These are phyloP conservation scores for Suhomyces bolitotheri DNA, from an alignment of 1,139 yeast genomes.

Conservation along the genomic window DNA sequence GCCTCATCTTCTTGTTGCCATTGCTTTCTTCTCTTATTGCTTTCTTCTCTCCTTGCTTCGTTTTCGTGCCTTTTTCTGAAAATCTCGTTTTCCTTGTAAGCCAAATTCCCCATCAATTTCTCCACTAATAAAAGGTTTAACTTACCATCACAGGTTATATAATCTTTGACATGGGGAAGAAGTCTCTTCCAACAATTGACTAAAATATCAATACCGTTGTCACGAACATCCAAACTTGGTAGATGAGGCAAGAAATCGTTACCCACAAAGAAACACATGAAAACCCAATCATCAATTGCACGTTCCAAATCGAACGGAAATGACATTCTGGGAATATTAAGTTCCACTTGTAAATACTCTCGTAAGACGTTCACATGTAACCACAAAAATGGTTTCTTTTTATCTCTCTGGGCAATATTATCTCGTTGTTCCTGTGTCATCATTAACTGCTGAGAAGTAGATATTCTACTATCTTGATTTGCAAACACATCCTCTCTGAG, in stretches of 20 bases:
- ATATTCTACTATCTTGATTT: slow-evolving; percentile 50
- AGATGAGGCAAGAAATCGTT: slow-evolving; percentile 97
- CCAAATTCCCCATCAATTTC: slow-evolving; percentile 61
- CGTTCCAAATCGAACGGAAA: slow-evolving; percentile 87
- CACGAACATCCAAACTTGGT: slow-evolving; percentile 93
- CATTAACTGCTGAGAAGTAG: slow-evolving; percentile 50
- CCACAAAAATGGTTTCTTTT: slow-evolving; percentile 90
- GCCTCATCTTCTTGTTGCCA: slow-evolving; percentile 45
- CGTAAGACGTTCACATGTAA: slow-evolving; percentile 83
- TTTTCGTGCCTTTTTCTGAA: slow-evolving; percentile 67
- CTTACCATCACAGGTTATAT: slow-evolving; percentile 86
- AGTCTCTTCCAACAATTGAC: slow-evolving; percentile 80
- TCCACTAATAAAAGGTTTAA: slow-evolving; percentile 79
- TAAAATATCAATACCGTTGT: slow-evolving; percentile 83
- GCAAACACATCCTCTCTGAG: slow-evolving; percentile 97
- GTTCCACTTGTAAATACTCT: slow-evolving; percentile 84
- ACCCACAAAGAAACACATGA: slow-evolving; percentile 98
- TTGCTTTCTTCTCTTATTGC: slow-evolving; percentile 56
- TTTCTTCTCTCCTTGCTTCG: slow-evolving; percentile 66
- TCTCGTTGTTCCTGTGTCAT: slow-evolving; percentile 64
- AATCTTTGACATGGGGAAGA: slow-evolving; percentile 67
- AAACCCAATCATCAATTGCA: slow-evolving; percentile 98
- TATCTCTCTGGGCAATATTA: slow-evolving; percentile 53
- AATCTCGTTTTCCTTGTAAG: slow-evolving; percentile 76
- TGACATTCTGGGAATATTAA: slow-evolving; percentile 66